Evolutionary conservation across 306 rosid genomes (phyloP).

Genomic region (Glycine latifolia): DNA sequence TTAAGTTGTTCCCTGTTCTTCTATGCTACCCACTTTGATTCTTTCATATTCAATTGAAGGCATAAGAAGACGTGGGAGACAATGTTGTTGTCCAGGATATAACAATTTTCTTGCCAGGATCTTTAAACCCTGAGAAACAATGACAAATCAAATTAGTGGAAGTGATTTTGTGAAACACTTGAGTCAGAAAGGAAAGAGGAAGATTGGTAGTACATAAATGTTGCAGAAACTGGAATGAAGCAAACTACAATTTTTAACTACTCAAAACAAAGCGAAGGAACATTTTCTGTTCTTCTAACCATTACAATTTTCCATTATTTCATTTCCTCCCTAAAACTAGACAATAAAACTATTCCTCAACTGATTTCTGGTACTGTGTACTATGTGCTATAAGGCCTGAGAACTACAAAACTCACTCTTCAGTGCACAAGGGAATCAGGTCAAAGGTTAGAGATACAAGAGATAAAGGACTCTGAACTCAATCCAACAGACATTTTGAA

Average conservation of each 20-base stretch:
- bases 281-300: slow-evolving; percentile 13
- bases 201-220: slow-evolving; percentile 26
- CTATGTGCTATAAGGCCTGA: slow-evolving; percentile 1
- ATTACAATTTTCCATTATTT: slow-evolving; percentile 13
- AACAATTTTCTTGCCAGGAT: slow-evolving; percentile 24
- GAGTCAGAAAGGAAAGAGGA: background rate
- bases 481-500: slow-evolving; percentile 14
- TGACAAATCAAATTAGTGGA: slow-evolving; percentile 34
- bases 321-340: background rate
- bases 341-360: background rate
- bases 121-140: slow-evolving; percentile 39
- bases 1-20: slow-evolving; percentile 2
- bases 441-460: slow-evolving; percentile 8
- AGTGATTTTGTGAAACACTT: slow-evolving; percentile 2
- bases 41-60: slow-evolving; percentile 23
- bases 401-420: background rate
- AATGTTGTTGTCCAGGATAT: background rate
- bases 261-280: slow-evolving; percentile 2
- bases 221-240: slow-evolving; percentile 10
- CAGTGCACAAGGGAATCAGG: slow-evolving; percentile 4
- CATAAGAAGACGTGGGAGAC: background rate
- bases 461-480: slow-evolving; percentile 15
- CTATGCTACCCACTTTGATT: slow-evolving; percentile 19
- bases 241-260: slow-evolving; percentile 11
- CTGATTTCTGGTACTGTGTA: background rate